Percentiles rank a stretch among this genome's conserved stretches.
Conservation (phyloP, 2,329 filamentous ascomycete species). For the Diaporthe amygdali region DNA sequence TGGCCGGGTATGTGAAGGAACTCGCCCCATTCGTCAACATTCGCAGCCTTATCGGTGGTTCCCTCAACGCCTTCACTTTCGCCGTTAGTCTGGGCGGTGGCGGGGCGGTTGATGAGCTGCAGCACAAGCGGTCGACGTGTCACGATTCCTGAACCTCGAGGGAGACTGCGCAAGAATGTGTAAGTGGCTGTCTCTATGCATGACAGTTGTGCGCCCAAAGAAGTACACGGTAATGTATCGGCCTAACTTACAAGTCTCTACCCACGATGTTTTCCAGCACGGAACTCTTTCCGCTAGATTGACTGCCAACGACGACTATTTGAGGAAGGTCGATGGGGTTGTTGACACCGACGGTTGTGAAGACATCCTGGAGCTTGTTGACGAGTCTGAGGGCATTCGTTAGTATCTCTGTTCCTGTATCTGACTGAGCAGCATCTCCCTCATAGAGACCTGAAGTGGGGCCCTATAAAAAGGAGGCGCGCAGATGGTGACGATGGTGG, state of each 20-base stretch:
- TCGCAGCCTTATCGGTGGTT: slow-evolving; percentile 83
- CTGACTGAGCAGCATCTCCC: background rate
- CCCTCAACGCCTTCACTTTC: slow-evolving; percentile 68
- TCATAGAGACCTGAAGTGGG: background rate
- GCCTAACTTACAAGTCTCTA: slow-evolving; percentile 85
- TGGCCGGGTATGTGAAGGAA: slow-evolving; percentile 94
- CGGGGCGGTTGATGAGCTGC: slow-evolving; percentile 92
- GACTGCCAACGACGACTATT: slow-evolving; percentile 97
- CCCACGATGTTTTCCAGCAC: slow-evolving; percentile 99
- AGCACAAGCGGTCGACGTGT: slow-evolving; percentile 95
- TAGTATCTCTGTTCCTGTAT: background rate
- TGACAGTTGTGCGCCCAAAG: background rate
- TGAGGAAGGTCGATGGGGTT: slow-evolving; percentile 99
- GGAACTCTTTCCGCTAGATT: slow-evolving; percentile 99
- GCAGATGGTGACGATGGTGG: slow-evolving; percentile 7
- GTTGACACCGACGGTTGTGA: slow-evolving; percentile 96
- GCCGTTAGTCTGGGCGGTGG: slow-evolving; percentile 72
- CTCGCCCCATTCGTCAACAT: slow-evolving; percentile 90
- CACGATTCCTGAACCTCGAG: slow-evolving; percentile 96
- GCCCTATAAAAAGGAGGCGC: background rate
- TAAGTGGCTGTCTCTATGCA: background rate
- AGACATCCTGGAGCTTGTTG: slow-evolving; percentile 99
- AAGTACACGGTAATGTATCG: slow-evolving; percentile 4
- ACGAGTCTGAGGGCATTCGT: slow-evolving; percentile 68
- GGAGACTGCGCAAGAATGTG: slow-evolving; percentile 65